Base-by-base conservation (phyloP, 305 asterid species). In the Fraxinus greggii region DNA sequence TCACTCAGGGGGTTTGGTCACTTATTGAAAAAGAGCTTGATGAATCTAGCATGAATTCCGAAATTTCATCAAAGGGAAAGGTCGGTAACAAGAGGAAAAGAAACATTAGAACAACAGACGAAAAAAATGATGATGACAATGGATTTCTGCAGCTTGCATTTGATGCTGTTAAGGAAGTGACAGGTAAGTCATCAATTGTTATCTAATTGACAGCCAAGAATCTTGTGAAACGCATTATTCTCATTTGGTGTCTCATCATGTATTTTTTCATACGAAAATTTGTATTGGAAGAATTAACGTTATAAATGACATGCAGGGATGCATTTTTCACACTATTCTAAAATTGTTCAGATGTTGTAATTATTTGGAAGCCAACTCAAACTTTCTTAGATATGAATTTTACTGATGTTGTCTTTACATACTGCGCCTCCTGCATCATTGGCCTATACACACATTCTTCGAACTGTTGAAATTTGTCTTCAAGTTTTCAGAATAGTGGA, bases 1-100 rank as follows among this genome's bases (percentile, higher is more conserved):
- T 86, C 78, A 90, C 94, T 38, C 84, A 90, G 54, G 95, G 98
- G 21, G 90, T 87, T 33, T 92, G 94, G 94, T 92, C 92, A 12
- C 87, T 88, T 80, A 75, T 89, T 12, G 97, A 92, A 80, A 88
- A 85, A 76, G 80, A 83, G 51, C 2, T 88, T 7, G 70, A 79
- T 67, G 85, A 65, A 72, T 81, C 85, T 75, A 76, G 32, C 79
- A 83, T 61, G 73, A 74, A 72, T 79, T 65, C 26, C 13, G 87
- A 83, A 32, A 72, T 15, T 72, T 72, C 76, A 15, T 32, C 35
- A 0, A 26, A 65, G 73, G 35, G 31, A 65, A 65, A 26, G 35
- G 73, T 28, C 3, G 13, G 76, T 33, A 72, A 72, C 45, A 72
- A 72, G 42, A 72, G 76, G 76, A 72, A 72, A 31, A 72, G 76